Percentiles rank a stretch among this genome's conserved stretches.
Conservation (phyloP, 306 rosid genomes). For the Fragaria iinumae region DNA sequence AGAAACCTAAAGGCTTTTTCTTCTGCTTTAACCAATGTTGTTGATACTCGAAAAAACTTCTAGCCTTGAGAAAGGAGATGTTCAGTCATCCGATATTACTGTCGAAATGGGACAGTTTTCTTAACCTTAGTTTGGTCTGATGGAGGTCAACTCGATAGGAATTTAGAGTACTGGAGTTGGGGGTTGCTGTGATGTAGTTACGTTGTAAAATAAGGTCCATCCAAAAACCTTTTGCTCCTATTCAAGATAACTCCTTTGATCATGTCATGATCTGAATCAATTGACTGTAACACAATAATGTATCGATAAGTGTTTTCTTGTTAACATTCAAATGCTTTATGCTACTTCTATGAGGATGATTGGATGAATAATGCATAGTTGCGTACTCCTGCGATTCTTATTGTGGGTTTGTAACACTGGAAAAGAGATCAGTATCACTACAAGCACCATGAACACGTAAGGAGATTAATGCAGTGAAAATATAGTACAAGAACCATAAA, state of each 20-base stretch:
- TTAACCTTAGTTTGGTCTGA: constrained; percentile 28
- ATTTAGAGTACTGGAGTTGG: constrained; percentile 48
- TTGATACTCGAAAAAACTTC: constrained; percentile 31
- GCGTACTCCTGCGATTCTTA: neutral
- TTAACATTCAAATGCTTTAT: neutral
- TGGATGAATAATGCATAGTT: neutral
- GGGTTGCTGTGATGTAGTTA: constrained; percentile 78
- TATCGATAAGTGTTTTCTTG: neutral
- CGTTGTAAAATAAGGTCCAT: constrained; percentile 57
- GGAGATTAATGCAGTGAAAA: no score
- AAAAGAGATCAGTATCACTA: no score
- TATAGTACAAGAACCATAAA: no score
- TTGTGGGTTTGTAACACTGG: no score
- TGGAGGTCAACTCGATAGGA: constrained; percentile 14
- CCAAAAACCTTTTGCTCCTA: constrained; percentile 61
- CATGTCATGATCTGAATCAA: neutral
- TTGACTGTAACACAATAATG: constrained; percentile 7
- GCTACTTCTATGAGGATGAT: neutral
- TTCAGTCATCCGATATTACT: constrained; percentile 17
- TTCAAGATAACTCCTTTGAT: neutral
- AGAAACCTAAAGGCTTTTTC: constrained; percentile 57
- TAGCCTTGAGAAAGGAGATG: constrained; percentile 27
- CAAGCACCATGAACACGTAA: no score
- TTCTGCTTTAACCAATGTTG: constrained; percentile 72
- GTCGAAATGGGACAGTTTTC: neutral